These are phyloP conservation scores for Trametes cubensis DNA, from an alignment of 768 basidiomycete genomes.

Conservation along the genomic window DNA sequence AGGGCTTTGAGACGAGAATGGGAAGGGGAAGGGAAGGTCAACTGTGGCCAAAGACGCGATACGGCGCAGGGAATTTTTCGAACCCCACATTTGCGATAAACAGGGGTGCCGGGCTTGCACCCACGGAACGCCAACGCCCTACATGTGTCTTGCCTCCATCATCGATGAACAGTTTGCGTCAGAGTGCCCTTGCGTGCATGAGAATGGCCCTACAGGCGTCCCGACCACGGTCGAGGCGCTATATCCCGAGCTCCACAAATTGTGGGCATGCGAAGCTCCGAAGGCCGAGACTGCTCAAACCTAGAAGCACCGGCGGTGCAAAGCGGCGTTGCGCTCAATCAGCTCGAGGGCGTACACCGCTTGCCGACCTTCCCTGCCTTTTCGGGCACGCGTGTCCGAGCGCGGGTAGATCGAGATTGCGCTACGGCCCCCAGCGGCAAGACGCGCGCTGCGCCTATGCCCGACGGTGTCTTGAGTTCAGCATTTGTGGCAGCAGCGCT, in stretches of 20 bases:
- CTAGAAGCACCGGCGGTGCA: background rate
- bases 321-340: constrained; percentile 1
- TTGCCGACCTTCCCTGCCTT: background rate
- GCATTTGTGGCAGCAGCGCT: background rate
- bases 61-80: no score
- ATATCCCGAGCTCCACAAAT: background rate
- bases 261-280: background rate
- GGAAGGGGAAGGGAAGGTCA: background rate
- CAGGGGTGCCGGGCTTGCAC: background rate
- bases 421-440: no score
- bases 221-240: background rate
- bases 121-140: background rate
- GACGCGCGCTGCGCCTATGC: no score
- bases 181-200: background rate
- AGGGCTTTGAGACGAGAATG: background rate
- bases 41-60: background rate
- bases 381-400: background rate
- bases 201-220: background rate
- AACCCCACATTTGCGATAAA: background rate
- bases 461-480: background rate
- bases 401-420: constrained; percentile 1
- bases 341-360: background rate
- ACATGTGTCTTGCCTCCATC: background rate
- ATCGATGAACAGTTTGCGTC: constrained; percentile 9
- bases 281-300: constrained; percentile 6